Evolutionary conservation across 805 yeast genomes (phyloP).

Genomic region (Nakazawaea ernobii): DNA sequence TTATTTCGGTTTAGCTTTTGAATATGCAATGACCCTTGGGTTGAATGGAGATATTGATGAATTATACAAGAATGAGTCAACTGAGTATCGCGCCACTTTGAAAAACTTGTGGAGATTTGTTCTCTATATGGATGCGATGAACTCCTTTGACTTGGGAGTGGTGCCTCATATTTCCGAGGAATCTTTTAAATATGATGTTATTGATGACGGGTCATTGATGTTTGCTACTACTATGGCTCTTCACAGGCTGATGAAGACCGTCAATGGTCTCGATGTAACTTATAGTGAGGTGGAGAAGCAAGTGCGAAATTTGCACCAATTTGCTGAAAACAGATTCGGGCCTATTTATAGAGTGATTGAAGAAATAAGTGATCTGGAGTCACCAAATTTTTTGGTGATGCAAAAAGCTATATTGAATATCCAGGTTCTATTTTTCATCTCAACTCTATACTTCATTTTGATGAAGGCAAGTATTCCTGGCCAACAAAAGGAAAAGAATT

Average conservation of each 20-base stretch:
- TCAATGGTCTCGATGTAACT: background rate
- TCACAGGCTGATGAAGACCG: background rate
- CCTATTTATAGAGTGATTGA: background rate
- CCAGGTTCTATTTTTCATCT: background rate
- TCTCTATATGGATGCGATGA: conserved; percentile 3
- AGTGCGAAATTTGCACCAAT: background rate
- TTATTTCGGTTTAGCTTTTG: background rate
- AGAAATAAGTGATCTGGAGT: background rate
- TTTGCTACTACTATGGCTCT: background rate
- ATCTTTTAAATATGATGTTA: background rate
- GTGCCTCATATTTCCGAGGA: background rate
- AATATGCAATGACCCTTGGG: conserved; percentile 1
- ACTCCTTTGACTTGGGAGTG: conserved; percentile 1
- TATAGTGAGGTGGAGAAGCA: too few relatives aligned
- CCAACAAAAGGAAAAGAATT: too few relatives aligned
- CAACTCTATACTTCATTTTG: background rate
- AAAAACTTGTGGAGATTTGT: conserved; percentile 5
- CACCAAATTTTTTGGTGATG: background rate
- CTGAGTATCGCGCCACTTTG: background rate
- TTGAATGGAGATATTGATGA: conserved; percentile 1
- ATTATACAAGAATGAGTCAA: background rate
- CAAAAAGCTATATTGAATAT: background rate
- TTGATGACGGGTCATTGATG: background rate
- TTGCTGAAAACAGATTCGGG: background rate
- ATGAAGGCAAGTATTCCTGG: background rate